Conservation (phyloP, 345 rosid genomes). For the Abelmoschus esculentus region DNA sequence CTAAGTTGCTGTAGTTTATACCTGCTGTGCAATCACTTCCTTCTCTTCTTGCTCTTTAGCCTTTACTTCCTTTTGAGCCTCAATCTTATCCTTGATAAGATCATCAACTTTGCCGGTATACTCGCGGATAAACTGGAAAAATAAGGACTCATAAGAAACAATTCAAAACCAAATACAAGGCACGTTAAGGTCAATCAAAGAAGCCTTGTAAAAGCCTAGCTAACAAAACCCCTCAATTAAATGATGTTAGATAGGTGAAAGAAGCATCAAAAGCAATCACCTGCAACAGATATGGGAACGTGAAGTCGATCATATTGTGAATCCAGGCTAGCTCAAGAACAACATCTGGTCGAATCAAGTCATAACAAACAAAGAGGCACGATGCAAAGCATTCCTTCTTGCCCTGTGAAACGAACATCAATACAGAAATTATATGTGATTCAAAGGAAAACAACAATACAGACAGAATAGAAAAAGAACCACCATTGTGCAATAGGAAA, state of each 20-base stretch:
- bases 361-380: slow-evolving; percentile 92
- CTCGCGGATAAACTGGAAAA: slow-evolving; percentile 55
- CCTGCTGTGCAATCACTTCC: slow-evolving; percentile 69
- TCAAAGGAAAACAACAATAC: not conserved
- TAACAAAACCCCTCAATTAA: not conserved
- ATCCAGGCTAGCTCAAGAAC: slow-evolving; percentile 92
- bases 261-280: slow-evolving; percentile 21
- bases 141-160: not conserved
- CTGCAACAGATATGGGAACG: slow-evolving; percentile 84
- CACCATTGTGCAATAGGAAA: not conserved
- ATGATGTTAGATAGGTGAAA: not conserved
- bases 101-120: slow-evolving; percentile 62
- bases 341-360: slow-evolving; percentile 71
- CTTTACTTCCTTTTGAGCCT: slow-evolving; percentile 46
- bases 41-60: slow-evolving; percentile 61
- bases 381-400: slow-evolving; percentile 94
- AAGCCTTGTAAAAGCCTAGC: not conserved
- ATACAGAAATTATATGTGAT: not conserved
- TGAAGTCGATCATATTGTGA: slow-evolving; percentile 80
- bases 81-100: slow-evolving; percentile 53
- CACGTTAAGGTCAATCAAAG: not conserved
- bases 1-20: slow-evolving; percentile 2
- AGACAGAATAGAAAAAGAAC: not conserved
- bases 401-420: slow-evolving; percentile 36
- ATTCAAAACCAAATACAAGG: not conserved